Percentiles rank a stretch among this genome's conserved stretches.
Evolutionary conservation across 179 eudicot genomes (phyloP).

Genomic region (Silene coronaria): DNA sequence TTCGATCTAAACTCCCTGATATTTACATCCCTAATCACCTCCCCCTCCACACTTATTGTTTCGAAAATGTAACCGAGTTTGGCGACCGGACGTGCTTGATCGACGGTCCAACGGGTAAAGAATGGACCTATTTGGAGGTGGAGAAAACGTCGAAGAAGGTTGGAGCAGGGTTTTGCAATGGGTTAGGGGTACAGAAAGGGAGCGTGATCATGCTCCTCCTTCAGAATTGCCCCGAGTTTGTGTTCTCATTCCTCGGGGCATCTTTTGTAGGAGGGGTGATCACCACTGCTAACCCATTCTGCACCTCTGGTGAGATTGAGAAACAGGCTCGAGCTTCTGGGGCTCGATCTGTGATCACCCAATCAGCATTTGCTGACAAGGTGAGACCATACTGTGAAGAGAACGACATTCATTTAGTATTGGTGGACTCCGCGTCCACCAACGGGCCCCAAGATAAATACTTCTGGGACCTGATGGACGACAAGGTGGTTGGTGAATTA

Average conservation of each 20-base stretch:
- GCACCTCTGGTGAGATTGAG: conserved; percentile 54
- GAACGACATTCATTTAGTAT: conserved; percentile 31
- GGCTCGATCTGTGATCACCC: conserved; percentile 57
- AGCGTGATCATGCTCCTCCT: conserved; percentile 73
- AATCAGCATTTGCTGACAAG: conserved; percentile 48
- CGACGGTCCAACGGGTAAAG: conserved; percentile 47
- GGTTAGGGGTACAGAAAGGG: conserved; percentile 38
- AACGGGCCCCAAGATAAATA: conserved; percentile 29
- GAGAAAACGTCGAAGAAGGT: conserved; percentile 41
- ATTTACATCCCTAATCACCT: conserved; percentile 71
- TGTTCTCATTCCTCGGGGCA: conserved; percentile 71
- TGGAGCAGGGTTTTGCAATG: conserved; percentile 44
- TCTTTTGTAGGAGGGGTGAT: conserved; percentile 59
- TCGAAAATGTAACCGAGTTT: conserved; percentile 48
- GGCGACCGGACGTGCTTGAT: conserved; percentile 50
- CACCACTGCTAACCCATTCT: conserved; percentile 78
- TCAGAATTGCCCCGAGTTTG: conserved; percentile 78
- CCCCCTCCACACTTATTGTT: conserved; percentile 65
- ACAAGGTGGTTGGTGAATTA: conserved; percentile 24
- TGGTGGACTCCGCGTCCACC: conserved; percentile 38
- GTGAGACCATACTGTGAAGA: conserved; percentile 43
- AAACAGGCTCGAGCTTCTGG: conserved; percentile 69
- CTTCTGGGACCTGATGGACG: conserved; percentile 48
- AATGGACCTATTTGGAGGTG: conserved; percentile 62
- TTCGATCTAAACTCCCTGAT: conserved; percentile 75